Conservation (phyloP, 805 yeast species). For the Ogataea minuta region DNA sequence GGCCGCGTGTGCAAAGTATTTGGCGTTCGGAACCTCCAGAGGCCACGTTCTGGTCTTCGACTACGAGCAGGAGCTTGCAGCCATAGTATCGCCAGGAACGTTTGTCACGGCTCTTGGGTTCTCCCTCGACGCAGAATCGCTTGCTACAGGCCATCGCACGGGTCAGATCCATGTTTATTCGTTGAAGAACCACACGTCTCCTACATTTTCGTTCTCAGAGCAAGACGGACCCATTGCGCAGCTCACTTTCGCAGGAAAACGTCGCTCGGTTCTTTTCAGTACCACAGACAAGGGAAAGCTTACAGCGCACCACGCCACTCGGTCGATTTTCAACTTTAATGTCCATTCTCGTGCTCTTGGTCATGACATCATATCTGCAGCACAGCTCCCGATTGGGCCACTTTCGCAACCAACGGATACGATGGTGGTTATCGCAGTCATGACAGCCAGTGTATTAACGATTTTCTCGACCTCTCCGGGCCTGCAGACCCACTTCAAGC, state of each 20-base stretch:
- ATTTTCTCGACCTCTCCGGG: constrained; percentile 56
- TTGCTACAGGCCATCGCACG: constrained; percentile 64
- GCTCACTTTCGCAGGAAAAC: constrained; percentile 45
- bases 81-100: constrained; percentile 37
- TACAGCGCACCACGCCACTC: constrained; percentile 60
- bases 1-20: constrained; percentile 39
- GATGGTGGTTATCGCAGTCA: constrained; percentile 57
- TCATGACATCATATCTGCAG: constrained; percentile 38
- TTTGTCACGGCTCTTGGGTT: constrained; percentile 52
- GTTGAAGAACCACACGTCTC: constrained; percentile 34
- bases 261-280: constrained; percentile 56
- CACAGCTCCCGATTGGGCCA: constrained; percentile 61
- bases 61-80: constrained; percentile 56
- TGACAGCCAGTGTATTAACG: constrained; percentile 49
- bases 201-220: constrained; percentile 33
- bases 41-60: constrained; percentile 69
- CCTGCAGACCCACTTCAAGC: constrained; percentile 51
- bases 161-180: constrained; percentile 78
- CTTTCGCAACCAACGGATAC: constrained; percentile 52
- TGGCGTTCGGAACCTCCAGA: constrained; percentile 67
- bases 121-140: constrained; percentile 64
- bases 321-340: constrained; percentile 52
- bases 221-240: constrained; percentile 36
- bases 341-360: constrained; percentile 45
- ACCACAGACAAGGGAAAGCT: constrained; percentile 58